Evolutionary conservation across 129 eudicot species (phyloP).

Genomic region (Escallonia rubra): DNA sequence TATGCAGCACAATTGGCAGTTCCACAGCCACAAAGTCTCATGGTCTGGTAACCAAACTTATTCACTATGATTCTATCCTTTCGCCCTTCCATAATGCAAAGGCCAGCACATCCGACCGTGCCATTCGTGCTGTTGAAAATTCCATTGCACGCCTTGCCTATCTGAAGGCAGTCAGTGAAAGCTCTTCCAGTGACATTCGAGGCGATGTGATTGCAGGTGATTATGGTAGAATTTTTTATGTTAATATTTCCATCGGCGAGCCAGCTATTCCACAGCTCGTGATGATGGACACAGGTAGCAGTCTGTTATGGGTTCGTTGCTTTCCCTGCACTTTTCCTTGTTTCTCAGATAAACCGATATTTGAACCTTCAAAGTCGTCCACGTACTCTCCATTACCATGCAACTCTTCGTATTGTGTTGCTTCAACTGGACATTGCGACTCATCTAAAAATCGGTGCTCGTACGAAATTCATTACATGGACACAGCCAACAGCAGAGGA

Average conservation of each 20-base stretch:
- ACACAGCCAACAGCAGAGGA: neutral
- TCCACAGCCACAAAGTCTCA: too few species aligned
- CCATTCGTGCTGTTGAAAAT: too few species aligned
- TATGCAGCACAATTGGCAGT: too few species aligned
- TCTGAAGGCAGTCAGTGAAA: neutral
- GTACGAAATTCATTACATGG: neutral
- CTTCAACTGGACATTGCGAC: neutral
- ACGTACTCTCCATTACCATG: neutral
- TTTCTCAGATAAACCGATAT: neutral
- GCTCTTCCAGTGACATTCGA: neutral
- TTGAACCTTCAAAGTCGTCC: neutral
- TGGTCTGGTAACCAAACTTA: neutral
- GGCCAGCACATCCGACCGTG: too few species aligned
- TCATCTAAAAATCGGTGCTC: neutral
- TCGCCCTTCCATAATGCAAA: neutral
- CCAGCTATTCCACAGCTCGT: neutral
- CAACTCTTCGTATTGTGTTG: neutral
- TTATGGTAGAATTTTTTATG: neutral
- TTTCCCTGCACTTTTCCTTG: neutral
- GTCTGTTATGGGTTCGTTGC: neutral
- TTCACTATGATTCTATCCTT: neutral
- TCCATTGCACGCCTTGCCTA: too few species aligned
- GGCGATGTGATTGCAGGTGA: neutral
- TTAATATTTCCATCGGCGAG: neutral
- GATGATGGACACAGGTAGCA: neutral